Base-by-base conservation (phyloP, 1,284 basidiomycete genomes). In the Fomitopsis pinicola region DNA sequence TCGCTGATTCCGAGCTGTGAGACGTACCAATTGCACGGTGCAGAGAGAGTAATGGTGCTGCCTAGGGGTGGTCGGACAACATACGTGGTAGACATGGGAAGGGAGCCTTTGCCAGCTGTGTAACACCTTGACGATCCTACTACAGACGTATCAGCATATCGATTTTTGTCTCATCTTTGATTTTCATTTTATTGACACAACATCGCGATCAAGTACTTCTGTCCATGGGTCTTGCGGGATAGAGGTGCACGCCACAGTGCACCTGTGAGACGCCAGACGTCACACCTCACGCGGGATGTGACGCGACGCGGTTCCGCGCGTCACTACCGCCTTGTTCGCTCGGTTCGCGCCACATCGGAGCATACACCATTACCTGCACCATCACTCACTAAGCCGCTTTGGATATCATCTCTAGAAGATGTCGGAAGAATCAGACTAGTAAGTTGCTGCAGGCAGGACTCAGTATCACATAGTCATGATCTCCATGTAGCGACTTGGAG, bases 1-100 rank as follows among this genome's bases (percentile, higher is more conserved):
- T 78, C 78, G 69, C 76, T 80, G 1, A 71, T 87, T 17, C 89
- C 89, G 0, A 86, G 78, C 60, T 82, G 81, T 19, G 91, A 93
- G 69, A 85, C 88, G 1, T 84, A 91, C 69, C 91, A 94, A 67
- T 75, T 82, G 26, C 87, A 92, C 65, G 91, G 89, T 0, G 92
- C 91, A 48, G 84, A 92, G 68, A 89, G 80, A 61, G 77, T 92
- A 2, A 72, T 91, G 44, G 82, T 94, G 12, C 77, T 92, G 22
- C 91, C 92, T 2, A 80, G 91, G 62, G 89, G 89, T 6, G 91
- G 91, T 10, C 79, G 89, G 66, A 92, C 82, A 66, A 92, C 92
- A 14, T 93, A 90, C 73, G 80, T 93, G 10, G 78, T 93, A 44
- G 83, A 79, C 30, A 89, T 91, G 87, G 87, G 86, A 40, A 55